Evolutionary conservation across 345 rosid species (phyloP).

Genomic region (Populus pruinosa): DNA sequence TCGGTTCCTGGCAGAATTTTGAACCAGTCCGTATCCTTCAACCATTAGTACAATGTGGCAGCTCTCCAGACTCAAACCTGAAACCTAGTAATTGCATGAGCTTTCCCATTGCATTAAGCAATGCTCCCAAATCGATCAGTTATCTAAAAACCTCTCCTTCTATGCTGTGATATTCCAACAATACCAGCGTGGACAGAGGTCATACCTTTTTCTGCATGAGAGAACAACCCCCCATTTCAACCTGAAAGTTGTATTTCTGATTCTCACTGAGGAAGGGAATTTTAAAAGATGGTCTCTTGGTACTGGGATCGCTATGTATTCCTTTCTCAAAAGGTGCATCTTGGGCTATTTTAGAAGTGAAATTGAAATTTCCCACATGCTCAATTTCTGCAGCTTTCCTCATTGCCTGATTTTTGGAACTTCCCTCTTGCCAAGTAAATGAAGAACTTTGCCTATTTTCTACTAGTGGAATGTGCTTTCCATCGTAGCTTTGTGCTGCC

Average conservation of each 20-base stretch:
- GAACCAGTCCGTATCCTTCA: neutral
- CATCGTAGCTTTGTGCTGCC: slow-evolving; percentile 34
- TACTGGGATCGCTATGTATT: slow-evolving; percentile 30
- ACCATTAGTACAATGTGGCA: neutral
- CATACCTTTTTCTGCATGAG: slow-evolving; percentile 48
- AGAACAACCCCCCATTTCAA: slow-evolving; percentile 35
- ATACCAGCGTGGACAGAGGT: slow-evolving; percentile 13
- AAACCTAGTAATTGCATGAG: neutral
- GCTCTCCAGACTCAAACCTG: neutral
- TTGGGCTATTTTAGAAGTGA: slow-evolving; percentile 33
- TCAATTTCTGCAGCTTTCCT: slow-evolving; percentile 37
- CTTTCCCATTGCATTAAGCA: neutral
- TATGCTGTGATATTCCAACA: neutral
- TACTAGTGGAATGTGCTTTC: slow-evolving; percentile 23
- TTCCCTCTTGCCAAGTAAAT: slow-evolving; percentile 27
- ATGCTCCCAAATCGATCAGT: neutral
- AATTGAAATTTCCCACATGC: slow-evolving; percentile 27
- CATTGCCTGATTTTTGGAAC: slow-evolving; percentile 25
- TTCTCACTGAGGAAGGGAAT: slow-evolving; percentile 36
- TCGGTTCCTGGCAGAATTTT: neutral
- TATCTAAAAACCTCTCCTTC: neutral
- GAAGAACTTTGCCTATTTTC: slow-evolving; percentile 24
- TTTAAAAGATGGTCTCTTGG: slow-evolving; percentile 20
- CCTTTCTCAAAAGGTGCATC: slow-evolving; percentile 33
- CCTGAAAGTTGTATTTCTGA: slow-evolving; percentile 27